Conservation (phyloP, 495 filamentous ascomycete species). For the Astrocystis sublimbata region DNA sequence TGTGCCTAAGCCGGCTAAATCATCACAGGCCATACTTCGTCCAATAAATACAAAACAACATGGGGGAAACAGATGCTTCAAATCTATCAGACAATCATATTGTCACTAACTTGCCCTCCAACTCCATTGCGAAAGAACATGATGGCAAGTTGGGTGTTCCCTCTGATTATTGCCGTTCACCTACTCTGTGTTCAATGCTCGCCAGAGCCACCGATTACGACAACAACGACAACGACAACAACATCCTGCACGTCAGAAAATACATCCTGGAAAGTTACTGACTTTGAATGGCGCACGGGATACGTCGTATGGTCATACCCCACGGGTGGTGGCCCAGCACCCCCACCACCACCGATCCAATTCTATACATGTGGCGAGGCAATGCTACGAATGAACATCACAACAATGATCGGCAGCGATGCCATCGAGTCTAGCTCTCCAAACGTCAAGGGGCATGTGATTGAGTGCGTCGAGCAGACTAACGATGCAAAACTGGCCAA, state of each 20-base stretch:
- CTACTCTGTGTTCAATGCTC: too few relatives aligned
- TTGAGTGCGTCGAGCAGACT: slow-evolving; percentile 7
- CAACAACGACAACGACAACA: too few relatives aligned
- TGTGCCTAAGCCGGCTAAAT: too few relatives aligned
- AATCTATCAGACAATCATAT: too few relatives aligned
- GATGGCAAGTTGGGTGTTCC: too few relatives aligned
- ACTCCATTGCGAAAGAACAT: too few relatives aligned
- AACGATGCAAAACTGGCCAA: slow-evolving; percentile 9
- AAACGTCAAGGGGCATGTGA: background rate
- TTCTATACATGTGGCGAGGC: slow-evolving; percentile 6
- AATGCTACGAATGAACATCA: slow-evolving; percentile 9
- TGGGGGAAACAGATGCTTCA: too few relatives aligned
- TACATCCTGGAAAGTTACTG: background rate
- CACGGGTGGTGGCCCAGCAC: background rate
- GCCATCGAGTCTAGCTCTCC: background rate
- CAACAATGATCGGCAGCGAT: background rate
- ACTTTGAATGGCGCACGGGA: slow-evolving; percentile 9
- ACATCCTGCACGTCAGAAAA: background rate
- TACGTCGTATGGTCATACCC: background rate
- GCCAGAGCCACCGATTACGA: too few relatives aligned
- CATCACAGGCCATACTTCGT: too few relatives aligned
- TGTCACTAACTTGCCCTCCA: too few relatives aligned
- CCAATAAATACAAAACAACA: too few relatives aligned
- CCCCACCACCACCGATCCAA: slow-evolving; percentile 9
- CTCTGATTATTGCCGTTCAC: too few relatives aligned